Conservation (phyloP, 495 filamentous ascomycete genomes). For the Daldinia vernicosa region DNA sequence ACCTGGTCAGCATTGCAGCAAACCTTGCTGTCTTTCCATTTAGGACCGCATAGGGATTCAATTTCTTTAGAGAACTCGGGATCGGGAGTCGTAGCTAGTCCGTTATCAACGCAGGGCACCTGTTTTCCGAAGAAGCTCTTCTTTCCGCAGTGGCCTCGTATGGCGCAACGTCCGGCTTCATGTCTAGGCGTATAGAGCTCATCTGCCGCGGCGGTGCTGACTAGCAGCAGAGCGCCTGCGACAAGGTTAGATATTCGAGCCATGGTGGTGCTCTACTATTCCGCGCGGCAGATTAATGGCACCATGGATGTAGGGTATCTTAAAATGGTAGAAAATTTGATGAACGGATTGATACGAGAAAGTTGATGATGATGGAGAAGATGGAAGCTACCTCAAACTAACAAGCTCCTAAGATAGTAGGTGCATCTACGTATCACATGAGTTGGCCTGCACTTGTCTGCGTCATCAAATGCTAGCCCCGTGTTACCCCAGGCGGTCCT, state of each 20-base stretch:
- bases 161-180: conserved; percentile 88
- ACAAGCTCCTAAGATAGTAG: background rate
- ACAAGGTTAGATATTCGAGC: conserved; percentile 47
- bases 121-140: conserved; percentile 86
- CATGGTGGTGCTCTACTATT: conserved; percentile 41
- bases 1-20: conserved; percentile 89
- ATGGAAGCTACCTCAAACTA: background rate
- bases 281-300: conserved; percentile 9
- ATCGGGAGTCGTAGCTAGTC: conserved; percentile 75
- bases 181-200: conserved; percentile 68
- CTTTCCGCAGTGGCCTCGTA: conserved; percentile 90
- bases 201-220: conserved; percentile 44
- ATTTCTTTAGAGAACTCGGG: conserved; percentile 74
- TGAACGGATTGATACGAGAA: conserved; percentile 7
- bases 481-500: conserved; percentile 16
- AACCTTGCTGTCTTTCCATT: conserved; percentile 83
- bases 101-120: conserved; percentile 95
- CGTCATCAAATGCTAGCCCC: conserved; percentile 42
- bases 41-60: conserved; percentile 82
- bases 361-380: conserved; percentile 14
- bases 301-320: conserved; percentile 25
- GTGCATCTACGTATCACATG: conserved; percentile 25
- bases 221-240: conserved; percentile 51
- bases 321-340: conserved; percentile 6
- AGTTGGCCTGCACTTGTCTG: conserved; percentile 42